Percentiles rank a stretch among this genome's conserved stretches.
phyloP scores from a whole-genome alignment of 345 rosid species.

The Sonneratia alba region DNA sequence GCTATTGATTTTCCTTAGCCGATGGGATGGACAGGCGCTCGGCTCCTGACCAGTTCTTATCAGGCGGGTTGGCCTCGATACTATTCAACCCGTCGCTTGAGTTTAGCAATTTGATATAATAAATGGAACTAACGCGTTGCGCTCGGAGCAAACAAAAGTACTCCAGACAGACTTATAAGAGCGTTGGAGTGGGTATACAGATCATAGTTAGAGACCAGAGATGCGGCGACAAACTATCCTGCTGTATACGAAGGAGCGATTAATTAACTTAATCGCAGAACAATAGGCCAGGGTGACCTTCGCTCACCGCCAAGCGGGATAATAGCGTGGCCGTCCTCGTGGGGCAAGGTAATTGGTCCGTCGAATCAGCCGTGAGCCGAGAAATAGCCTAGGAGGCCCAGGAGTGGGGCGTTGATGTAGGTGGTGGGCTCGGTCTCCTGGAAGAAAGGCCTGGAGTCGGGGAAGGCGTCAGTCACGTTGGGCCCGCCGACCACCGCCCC shows the following conservation, averaged over 20 bases:
- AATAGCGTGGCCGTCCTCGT: not conserved
- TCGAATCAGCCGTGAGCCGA: conserved; percentile 45
- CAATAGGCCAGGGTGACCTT: conserved; percentile 41
- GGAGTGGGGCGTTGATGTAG: conserved; percentile 88
- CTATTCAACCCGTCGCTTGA: too few relatives aligned
- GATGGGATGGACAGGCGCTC: too few relatives aligned
- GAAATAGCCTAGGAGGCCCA: conserved; percentile 76
- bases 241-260: not conserved
- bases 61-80: too few relatives aligned
- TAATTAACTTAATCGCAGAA: not conserved
- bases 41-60: too few relatives aligned
- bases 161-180: too few relatives aligned
- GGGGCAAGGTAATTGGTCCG: not conserved
- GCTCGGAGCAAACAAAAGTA: too few relatives aligned
- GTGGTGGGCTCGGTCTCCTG: conserved; percentile 97
- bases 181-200: not conserved
- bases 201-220: not conserved
- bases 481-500: conserved; percentile 96
- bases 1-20: too few relatives aligned
- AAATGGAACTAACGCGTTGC: too few relatives aligned
- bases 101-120: too few relatives aligned
- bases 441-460: conserved; percentile 68
- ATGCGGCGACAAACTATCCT: not conserved
- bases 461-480: conserved; percentile 62
- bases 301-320: conserved; percentile 43